Conservation (phyloP, 179 eudicot species). For the Beta macrorhiza region DNA sequence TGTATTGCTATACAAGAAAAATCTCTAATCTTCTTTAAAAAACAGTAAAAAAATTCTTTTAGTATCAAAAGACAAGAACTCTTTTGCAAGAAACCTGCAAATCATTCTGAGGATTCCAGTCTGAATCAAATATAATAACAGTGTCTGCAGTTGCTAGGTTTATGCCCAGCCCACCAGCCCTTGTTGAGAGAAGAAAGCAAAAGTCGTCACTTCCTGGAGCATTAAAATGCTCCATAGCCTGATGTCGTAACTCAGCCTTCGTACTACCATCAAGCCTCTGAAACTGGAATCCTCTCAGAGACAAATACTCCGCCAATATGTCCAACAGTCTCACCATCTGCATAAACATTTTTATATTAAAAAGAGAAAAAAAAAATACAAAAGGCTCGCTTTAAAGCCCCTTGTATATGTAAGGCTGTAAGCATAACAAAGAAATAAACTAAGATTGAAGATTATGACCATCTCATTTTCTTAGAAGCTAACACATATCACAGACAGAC, state of each 20-base stretch:
- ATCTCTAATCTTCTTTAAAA: no score
- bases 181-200: conserved; percentile 98
- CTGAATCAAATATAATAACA: conserved; percentile 97
- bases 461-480: not conserved
- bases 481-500: not conserved
- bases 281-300: conserved; percentile 89
- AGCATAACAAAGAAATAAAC: not conserved
- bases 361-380: not conserved
- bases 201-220: conserved; percentile 99
- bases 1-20: no score
- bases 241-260: conserved; percentile 91
- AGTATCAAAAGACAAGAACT: not conserved
- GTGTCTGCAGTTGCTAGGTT: conserved; percentile 99
- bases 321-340: conserved; percentile 99
- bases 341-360: not conserved
- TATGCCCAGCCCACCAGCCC: conserved; percentile 99
- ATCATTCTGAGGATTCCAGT: conserved; percentile 99
- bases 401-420: not conserved
- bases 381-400: not conserved
- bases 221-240: conserved; percentile 99
- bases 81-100: conserved; percentile 57
- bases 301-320: conserved; percentile 93
- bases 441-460: not conserved
- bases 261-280: conserved; percentile 99
- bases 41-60: not conserved